Evolutionary conservation across 257 asterid species (phyloP).

Genomic region (Scutellaria baicalensis): DNA sequence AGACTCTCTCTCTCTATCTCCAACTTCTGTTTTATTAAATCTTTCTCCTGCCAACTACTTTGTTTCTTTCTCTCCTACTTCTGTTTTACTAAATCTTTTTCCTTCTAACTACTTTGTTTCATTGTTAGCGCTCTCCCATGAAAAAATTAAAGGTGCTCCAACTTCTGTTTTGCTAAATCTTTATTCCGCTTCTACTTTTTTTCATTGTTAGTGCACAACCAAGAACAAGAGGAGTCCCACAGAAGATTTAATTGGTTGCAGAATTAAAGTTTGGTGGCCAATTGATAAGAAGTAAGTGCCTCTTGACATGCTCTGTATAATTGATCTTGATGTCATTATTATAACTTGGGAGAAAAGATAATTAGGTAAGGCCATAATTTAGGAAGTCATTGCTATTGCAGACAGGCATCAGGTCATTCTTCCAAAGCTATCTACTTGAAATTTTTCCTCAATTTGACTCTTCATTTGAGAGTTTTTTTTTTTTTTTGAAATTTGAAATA

Average conservation of each 20-base stretch:
- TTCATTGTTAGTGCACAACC: conserved; percentile 40
- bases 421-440: background rate
- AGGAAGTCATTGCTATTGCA: background rate
- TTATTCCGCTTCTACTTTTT: background rate
- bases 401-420: conserved; percentile 3
- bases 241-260: conserved; percentile 67
- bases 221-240: conserved; percentile 39
- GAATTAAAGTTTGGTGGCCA: conserved; percentile 97
- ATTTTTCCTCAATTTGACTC: too few relatives aligned
- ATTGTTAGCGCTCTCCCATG: conserved; percentile 46
- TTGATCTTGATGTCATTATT: conserved; percentile 9
- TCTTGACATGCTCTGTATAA: conserved; percentile 4
- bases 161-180: background rate
- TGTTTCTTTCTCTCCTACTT: too few relatives aligned
- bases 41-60: background rate
- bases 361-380: background rate
- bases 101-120: background rate
- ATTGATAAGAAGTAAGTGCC: conserved; percentile 76
- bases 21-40: background rate
- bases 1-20: background rate
- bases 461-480: too few relatives aligned
- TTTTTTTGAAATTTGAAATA: background rate
- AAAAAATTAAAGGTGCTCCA: background rate
- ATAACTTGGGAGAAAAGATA: background rate
- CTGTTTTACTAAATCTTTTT: background rate